Evolutionary conservation across 1,284 basidiomycete genomes (phyloP).

Genomic region (Ustilago lituana): DNA sequence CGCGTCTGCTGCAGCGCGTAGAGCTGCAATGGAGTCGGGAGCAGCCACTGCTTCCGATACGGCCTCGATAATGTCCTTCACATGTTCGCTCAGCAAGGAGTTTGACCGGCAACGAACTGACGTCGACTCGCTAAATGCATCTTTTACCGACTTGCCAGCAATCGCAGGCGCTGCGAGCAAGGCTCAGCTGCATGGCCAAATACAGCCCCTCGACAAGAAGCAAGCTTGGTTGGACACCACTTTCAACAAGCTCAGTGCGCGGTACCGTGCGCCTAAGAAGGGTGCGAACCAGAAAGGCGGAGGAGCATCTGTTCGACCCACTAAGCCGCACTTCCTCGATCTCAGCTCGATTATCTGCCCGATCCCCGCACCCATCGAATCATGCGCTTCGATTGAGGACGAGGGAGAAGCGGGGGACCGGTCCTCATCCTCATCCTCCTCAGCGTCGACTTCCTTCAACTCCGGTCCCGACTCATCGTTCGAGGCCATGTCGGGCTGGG

Average conservation of each 20-base stretch:
- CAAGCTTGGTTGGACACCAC: slow-evolving; percentile 44
- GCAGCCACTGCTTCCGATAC: slow-evolving; percentile 15
- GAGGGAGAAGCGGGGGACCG: slow-evolving; percentile 28
- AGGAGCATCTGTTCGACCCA: background rate
- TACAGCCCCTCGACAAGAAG: slow-evolving; percentile 8
- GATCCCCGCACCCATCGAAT: slow-evolving; percentile 7
- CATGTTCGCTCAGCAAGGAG: slow-evolving; percentile 39
- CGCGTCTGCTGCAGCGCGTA: slow-evolving; percentile 31
- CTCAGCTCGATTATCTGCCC: slow-evolving; percentile 48
- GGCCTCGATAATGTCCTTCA: slow-evolving; percentile 38
- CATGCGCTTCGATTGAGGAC: slow-evolving; percentile 15
- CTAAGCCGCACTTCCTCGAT: slow-evolving; percentile 49
- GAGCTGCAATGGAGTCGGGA: slow-evolving; percentile 25
- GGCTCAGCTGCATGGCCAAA: background rate
- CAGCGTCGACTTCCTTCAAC: slow-evolving; percentile 33
- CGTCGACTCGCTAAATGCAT: slow-evolving; percentile 13
- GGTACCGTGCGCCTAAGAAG: slow-evolving; percentile 28
- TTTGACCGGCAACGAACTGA: slow-evolving; percentile 36
- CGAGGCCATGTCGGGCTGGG: slow-evolving; percentile 41
- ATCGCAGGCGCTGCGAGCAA: background rate
- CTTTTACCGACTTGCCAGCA: slow-evolving; percentile 6
- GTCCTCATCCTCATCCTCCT: slow-evolving; percentile 22
- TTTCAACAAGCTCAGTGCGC: slow-evolving; percentile 38
- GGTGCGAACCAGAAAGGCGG: slow-evolving; percentile 2
- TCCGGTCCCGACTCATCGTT: slow-evolving; percentile 34